Percentiles rank a stretch among this genome's conserved stretches.
These are phyloP conservation scores for Fusarium sp. DNA, from an alignment of 2,329 filamentous ascomycete genomes.

Conservation along the genomic window DNA sequence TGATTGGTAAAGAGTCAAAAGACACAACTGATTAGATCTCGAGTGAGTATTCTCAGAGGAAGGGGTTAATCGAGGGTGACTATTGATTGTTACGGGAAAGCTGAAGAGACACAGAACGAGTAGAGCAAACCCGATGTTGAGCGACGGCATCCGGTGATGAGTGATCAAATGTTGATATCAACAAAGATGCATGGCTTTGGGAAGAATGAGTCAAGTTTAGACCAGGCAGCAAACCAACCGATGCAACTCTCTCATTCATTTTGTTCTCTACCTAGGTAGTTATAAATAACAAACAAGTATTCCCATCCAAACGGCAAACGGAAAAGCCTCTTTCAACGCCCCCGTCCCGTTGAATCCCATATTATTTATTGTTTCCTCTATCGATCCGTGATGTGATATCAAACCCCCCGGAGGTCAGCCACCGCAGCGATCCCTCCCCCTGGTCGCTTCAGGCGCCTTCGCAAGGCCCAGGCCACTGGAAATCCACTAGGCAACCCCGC, in stretches of 20 bases:
- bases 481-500: conserved; percentile 21
- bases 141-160: conserved; percentile 23
- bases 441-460: conserved; percentile 32
- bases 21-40: background rate
- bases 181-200: conserved; percentile 5
- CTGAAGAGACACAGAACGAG: conserved; percentile 13
- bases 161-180: conserved; percentile 9
- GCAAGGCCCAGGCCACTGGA: conserved; percentile 24
- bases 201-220: conserved; percentile 20
- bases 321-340: background rate
- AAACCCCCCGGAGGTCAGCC: background rate
- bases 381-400: conserved; percentile 19
- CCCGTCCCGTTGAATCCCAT: background rate
- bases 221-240: conserved; percentile 9
- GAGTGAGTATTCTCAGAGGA: background rate
- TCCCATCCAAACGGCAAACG: background rate
- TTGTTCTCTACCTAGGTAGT: too few relatives aligned
- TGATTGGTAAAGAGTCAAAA: conserved; percentile 8
- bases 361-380: conserved; percentile 9
- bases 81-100: background rate
- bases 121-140: conserved; percentile 25
- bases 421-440: conserved; percentile 2
- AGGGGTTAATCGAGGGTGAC: background rate
- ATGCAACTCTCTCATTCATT: background rate
- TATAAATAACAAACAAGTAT: background rate